Evolutionary conservation across 2,329 filamentous ascomycete genomes (phyloP), one percentile per base, ranked within the genome.

Genomic region (Thielaviopsis punctulata): DNA sequence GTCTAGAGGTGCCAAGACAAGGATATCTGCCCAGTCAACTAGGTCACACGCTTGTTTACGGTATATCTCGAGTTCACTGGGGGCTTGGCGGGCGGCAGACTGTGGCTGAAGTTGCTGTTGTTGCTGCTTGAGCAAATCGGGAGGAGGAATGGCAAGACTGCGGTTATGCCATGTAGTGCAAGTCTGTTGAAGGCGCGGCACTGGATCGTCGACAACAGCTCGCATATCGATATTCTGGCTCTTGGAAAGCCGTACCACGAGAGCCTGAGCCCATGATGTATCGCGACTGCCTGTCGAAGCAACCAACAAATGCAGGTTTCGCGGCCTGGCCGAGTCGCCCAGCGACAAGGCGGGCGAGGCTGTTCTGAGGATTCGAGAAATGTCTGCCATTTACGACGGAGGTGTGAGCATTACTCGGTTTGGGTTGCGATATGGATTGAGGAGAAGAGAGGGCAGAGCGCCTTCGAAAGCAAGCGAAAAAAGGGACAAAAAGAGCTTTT

Each of bases 11-110:
- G 84, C 84, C 52, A 94, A 76, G 27, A 95, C 80, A 54, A 95
- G 73, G 58, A 95, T 68, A 65, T 95, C 85, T 5, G 89, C 86
- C 89, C 89, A 95, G 56, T 86, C 77, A 58, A 87, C 86, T 55
- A 93, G 67, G 57, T 86, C 82, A 58, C 71, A 77, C 3, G 72
- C 79, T 56, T 72, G 22, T 36, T 55, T 52, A 25, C 51, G 51
- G 36, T 41, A 52, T 18, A 46, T 24, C 27, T 55, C 53, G 27
- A 55, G 43, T 21, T 45, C 50, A 24, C n/a, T 46, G 23, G 30
- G 41, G 25, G 23, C 27, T 62, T 60, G 50, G 25, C 23, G 19
- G 36, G 51, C 13, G 33, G 19, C n/a, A 18, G 12, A 7, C 15
- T 18, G 15, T n/a, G 7, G 39, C 15, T 18, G 39, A 6, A 10